phyloP scores from a whole-genome alignment of 2,329 filamentous ascomycete genomes.

The Aureobasidium melanogenum region DNA sequence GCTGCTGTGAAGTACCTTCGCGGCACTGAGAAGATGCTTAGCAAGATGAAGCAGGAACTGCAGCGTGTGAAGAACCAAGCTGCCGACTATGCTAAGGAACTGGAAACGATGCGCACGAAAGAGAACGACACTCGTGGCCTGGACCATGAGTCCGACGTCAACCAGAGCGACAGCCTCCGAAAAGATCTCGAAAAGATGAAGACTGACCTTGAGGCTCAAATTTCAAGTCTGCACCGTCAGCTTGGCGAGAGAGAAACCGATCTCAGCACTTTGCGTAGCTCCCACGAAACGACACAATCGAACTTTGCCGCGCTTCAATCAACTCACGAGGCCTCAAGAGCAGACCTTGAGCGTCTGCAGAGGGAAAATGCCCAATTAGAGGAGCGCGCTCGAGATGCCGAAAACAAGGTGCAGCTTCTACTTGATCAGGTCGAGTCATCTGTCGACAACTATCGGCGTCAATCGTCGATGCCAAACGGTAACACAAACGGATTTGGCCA shows the following conservation, averaged over 20 bases:
- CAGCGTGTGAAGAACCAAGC: slow-evolving; percentile 85
- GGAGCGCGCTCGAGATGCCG: slow-evolving; percentile 76
- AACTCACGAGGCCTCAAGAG: slow-evolving; percentile 38
- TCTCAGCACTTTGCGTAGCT: slow-evolving; percentile 56
- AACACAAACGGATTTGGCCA: slow-evolving; percentile 33
- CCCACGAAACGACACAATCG: slow-evolving; percentile 28
- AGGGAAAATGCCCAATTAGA: slow-evolving; percentile 75
- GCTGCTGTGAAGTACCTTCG: slow-evolving; percentile 97
- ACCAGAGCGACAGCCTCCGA: slow-evolving; percentile 60
- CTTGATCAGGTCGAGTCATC: slow-evolving; percentile 91
- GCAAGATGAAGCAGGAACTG: slow-evolving; percentile 97
- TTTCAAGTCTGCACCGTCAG: slow-evolving; percentile 60
- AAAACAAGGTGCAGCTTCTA: slow-evolving; percentile 84
- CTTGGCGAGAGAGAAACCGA: slow-evolving; percentile 57
- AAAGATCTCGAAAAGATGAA: slow-evolving; percentile 62
- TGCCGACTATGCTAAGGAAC: slow-evolving; percentile 67
- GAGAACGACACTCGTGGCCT: slow-evolving; percentile 14
- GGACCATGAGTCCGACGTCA: slow-evolving; percentile 51
- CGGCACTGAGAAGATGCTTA: slow-evolving; percentile 97
- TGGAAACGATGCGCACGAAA: slow-evolving; percentile 37
- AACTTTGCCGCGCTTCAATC: slow-evolving; percentile 47
- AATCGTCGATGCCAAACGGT: slow-evolving; percentile 38
- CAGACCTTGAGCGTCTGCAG: slow-evolving; percentile 72
- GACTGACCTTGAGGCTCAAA: slow-evolving; percentile 62
- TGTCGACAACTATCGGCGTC: slow-evolving; percentile 88